Percentiles rank a stretch among this genome's conserved stretches.
Conservation (phyloP, 805 yeast genomes). For the Limtongia smithiae region DNA sequence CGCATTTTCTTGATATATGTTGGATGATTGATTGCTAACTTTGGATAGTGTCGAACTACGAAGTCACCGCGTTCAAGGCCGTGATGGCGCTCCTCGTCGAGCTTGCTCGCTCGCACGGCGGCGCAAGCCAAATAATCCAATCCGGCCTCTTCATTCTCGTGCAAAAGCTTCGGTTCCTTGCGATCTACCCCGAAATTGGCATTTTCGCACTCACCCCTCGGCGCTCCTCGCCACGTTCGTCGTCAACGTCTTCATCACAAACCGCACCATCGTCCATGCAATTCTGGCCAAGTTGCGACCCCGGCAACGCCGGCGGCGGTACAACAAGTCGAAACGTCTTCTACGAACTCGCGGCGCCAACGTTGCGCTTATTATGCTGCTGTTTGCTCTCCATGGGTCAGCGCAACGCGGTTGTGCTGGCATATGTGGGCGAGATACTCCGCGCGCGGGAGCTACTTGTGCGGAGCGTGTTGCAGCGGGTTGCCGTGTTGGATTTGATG, state of each 20-base stretch:
- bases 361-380: constrained; percentile 22
- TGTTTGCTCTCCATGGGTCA: constrained; percentile 30
- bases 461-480: constrained; percentile 20
- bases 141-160: constrained; percentile 66
- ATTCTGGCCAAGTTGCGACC: too few relatives aligned
- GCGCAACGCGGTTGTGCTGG: constrained; percentile 19
- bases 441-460: constrained; percentile 11
- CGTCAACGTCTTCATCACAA: constrained; percentile 20
- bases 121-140: constrained; percentile 74
- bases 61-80: constrained; percentile 71
- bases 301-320: constrained; percentile 1
- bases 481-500: constrained; percentile 14
- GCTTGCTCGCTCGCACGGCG: constrained; percentile 69
- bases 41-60: constrained; percentile 55
- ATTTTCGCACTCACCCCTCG: constrained; percentile 37
- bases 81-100: constrained; percentile 65
- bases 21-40: background rate
- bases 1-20: background rate
- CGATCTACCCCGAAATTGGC: constrained; percentile 78
- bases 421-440: constrained; percentile 18
- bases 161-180: constrained; percentile 52
- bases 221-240: constrained; percentile 1
- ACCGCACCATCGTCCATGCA: too few relatives aligned
- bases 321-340: constrained; percentile 22
- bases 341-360: constrained; percentile 27